A percentile compares a stretch with the other conserved stretches of the same genome.
Conservation (phyloP, 2,329 filamentous ascomycete genomes). For the Xylariales sp. region DNA sequence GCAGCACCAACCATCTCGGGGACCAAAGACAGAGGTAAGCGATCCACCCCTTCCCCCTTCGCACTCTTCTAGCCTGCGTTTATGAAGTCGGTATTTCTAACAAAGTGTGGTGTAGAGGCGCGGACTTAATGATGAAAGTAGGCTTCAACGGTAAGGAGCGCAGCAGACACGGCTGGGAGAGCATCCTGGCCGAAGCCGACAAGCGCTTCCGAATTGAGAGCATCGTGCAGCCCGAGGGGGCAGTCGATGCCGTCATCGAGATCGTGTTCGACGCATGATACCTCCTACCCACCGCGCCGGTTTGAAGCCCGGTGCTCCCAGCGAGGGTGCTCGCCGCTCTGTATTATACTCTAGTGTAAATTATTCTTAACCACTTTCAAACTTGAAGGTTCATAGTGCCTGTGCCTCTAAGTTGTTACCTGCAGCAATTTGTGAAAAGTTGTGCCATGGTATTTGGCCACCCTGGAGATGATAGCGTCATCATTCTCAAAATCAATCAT, state of each 20-base stretch:
- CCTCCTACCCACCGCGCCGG: too few relatives aligned
- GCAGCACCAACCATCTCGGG: constrained; percentile 15
- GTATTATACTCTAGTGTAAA: constrained; percentile 17
- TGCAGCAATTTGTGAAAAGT: not conserved
- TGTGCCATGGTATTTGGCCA: too few relatives aligned
- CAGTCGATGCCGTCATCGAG: constrained; percentile 37
- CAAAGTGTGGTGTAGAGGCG: constrained; percentile 37
- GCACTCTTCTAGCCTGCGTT: not conserved
- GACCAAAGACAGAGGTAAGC: constrained; percentile 36
- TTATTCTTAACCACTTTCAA: not conserved
- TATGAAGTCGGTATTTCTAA: not conserved
- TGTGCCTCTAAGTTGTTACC: not conserved
- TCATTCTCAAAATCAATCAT: too few relatives aligned
- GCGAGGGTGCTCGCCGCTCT: constrained; percentile 7
- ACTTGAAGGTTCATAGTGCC: not conserved
- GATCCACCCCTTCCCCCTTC: not conserved
- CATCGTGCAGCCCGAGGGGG: constrained; percentile 35
- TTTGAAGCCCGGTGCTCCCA: not conserved
- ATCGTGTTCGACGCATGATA: constrained; percentile 34
- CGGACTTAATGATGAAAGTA: constrained; percentile 41
- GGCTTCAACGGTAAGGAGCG: constrained; percentile 41
- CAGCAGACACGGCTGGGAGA: constrained; percentile 35
- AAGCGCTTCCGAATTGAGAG: constrained; percentile 34
- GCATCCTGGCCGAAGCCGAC: constrained; percentile 39
- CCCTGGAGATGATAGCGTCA: too few relatives aligned